phyloP scores from a whole-genome alignment of 2,329 filamentous ascomycete species.

The Beauveria scarabaeidicola region DNA sequence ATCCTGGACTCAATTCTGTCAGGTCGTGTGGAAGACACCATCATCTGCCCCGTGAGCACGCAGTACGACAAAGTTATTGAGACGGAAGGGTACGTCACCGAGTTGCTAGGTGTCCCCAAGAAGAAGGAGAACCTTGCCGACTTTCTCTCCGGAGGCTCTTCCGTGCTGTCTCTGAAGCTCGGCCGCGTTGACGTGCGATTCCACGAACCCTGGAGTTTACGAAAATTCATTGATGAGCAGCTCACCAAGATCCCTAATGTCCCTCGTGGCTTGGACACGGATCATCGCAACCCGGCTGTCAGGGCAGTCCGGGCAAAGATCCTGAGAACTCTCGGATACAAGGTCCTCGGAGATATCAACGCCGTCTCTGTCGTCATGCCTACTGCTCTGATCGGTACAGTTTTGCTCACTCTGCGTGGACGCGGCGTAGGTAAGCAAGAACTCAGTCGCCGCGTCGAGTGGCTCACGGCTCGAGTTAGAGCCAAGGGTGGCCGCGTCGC shows the following conservation, averaged over 20 bases:
- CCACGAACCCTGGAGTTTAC: slow-evolving; percentile 89
- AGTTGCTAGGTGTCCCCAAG: slow-evolving; percentile 88
- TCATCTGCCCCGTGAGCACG: slow-evolving; percentile 91
- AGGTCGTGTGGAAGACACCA: slow-evolving; percentile 78
- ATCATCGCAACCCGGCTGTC: slow-evolving; percentile 39
- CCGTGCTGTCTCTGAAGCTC: slow-evolving; percentile 77
- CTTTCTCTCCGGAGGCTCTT: slow-evolving; percentile 77
- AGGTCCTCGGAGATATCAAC: slow-evolving; percentile 90
- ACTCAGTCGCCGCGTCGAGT: slow-evolving; percentile 77
- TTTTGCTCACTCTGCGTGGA: slow-evolving; percentile 81
- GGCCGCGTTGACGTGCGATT: slow-evolving; percentile 93
- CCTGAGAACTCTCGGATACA: slow-evolving; percentile 80
- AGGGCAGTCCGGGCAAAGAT: slow-evolving; percentile 59
- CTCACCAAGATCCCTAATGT: slow-evolving; percentile 42
- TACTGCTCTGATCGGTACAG: slow-evolving; percentile 88
- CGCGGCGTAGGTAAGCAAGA: slow-evolving; percentile 85
- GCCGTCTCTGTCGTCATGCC: slow-evolving; percentile 96
- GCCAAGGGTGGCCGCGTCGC: slow-evolving; percentile 87
- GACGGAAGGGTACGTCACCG: slow-evolving; percentile 91
- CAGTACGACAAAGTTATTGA: slow-evolving; percentile 99
- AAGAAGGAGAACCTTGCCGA: slow-evolving; percentile 88
- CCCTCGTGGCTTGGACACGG: slow-evolving; percentile 34
- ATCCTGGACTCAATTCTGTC: slow-evolving; percentile 84
- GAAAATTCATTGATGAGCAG: slow-evolving; percentile 73
- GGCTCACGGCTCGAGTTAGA: slow-evolving; percentile 73